Conservation (phyloP, 352 stramenopile species). For the Globisporangium okanoganense region DNA sequence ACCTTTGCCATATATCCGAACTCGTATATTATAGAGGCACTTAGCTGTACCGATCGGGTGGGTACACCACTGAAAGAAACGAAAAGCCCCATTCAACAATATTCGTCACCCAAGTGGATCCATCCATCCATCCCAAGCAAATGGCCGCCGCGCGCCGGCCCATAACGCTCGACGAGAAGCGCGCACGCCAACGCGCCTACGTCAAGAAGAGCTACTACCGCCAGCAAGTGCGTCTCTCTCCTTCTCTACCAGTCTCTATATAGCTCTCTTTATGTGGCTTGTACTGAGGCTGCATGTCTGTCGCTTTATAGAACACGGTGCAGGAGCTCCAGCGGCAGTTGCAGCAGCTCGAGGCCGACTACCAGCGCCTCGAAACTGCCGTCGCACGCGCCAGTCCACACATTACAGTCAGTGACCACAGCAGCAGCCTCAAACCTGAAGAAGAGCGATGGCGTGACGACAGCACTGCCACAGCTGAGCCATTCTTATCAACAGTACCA, state of each 20-base stretch:
- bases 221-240: constrained; percentile 21
- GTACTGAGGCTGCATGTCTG: not conserved
- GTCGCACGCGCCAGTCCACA: not conserved
- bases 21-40: no score
- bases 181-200: constrained; percentile 48
- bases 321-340: constrained; percentile 25
- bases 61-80: no score
- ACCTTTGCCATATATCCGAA: no score
- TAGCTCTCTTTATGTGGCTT: not conserved
- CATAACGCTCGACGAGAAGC: constrained; percentile 31
- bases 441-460: not conserved
- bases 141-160: constrained; percentile 2
- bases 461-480: not conserved
- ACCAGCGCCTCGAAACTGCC: constrained; percentile 6
- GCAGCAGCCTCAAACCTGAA: not conserved
- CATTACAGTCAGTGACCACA: not conserved
- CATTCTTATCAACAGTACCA: not conserved
- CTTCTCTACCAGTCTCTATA: not conserved
- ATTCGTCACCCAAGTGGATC: no score
- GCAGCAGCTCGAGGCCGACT: constrained; percentile 20
- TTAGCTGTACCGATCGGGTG: no score
- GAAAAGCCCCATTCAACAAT: no score
- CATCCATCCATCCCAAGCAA: no score
- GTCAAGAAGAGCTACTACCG: constrained; percentile 48
- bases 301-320: constrained; percentile 22